Percentiles rank a stretch among this genome's conserved stretches.
phyloP scores from a whole-genome alignment of 2,329 filamentous ascomycete genomes.

The Pseudopithomyces maydicus region DNA sequence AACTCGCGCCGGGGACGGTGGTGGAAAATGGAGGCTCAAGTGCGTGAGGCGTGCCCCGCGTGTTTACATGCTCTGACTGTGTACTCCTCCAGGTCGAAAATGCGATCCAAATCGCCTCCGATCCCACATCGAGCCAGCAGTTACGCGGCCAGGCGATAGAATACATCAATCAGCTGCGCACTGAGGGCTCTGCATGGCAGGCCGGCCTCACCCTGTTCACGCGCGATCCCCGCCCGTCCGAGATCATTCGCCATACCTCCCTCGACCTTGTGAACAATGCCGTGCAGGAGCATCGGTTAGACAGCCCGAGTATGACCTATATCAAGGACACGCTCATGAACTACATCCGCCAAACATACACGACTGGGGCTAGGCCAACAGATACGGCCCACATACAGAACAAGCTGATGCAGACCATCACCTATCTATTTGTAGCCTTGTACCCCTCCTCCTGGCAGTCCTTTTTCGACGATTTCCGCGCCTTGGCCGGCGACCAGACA shows the following conservation, averaged over 20 bases:
- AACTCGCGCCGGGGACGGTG: conserved; percentile 30
- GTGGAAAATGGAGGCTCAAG: conserved; percentile 47
- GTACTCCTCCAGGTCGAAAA: conserved; percentile 73
- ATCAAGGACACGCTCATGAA: conserved; percentile 81
- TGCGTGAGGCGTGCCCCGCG: conserved; percentile 18
- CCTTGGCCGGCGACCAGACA: conserved; percentile 70
- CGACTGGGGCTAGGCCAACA: conserved; percentile 60
- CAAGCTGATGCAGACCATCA: conserved; percentile 95
- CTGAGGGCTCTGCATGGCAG: conserved; percentile 87
- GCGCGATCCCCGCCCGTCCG: conserved; percentile 73
- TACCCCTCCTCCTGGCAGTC: conserved; percentile 86
- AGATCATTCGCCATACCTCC: conserved; percentile 85
- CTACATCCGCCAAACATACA: conserved; percentile 80
- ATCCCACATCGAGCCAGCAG: conserved; percentile 72
- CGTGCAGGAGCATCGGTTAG: conserved; percentile 78
- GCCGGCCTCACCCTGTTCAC: conserved; percentile 86
- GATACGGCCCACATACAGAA: conserved; percentile 86
- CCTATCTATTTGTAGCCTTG: conserved; percentile 85
- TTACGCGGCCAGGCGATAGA: conserved; percentile 85
- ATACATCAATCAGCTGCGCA: conserved; percentile 76
- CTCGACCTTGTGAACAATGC: conserved; percentile 94
- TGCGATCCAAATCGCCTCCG: conserved; percentile 92
- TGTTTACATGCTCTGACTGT: not conserved
- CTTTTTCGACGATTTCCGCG: conserved; percentile 89
- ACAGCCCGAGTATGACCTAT: conserved; percentile 71